phyloP scores from a whole-genome alignment of 2,329 filamentous ascomycete genomes.

The Calonectria fujianensis region DNA sequence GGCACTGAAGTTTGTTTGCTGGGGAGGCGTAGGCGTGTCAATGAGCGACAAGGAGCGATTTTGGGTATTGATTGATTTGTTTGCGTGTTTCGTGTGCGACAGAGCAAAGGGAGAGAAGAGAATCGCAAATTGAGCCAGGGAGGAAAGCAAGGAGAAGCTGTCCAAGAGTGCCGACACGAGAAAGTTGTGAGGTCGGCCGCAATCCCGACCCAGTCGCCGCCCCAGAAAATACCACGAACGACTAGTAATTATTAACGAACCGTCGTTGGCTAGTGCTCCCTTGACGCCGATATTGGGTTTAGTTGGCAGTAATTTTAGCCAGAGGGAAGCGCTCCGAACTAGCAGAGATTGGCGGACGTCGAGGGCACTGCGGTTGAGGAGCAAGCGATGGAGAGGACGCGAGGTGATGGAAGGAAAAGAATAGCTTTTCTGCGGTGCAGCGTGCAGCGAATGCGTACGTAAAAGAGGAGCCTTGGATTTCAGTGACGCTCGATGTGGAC shows the following conservation, averaged over 20 bases:
- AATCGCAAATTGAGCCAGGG: conserved; percentile 20
- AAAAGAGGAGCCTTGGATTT: conserved; percentile 34
- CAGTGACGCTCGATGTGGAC: conserved; percentile 31
- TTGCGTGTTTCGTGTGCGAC: conserved; percentile 19
- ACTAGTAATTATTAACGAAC: conserved; percentile 28
- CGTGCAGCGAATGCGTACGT: conserved; percentile 26
- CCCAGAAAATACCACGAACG: conserved; percentile 33
- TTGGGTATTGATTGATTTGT: conserved; percentile 13
- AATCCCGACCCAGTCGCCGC: conserved; percentile 26
- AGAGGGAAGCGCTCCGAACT: conserved; percentile 20
- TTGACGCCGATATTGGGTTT: conserved; percentile 39
- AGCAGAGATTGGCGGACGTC: conserved; percentile 24
- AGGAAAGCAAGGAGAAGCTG: conserved; percentile 19
- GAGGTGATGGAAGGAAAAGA: conserved; percentile 27
- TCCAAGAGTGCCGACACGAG: conserved; percentile 4
- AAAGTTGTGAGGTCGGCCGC: conserved; percentile 20
- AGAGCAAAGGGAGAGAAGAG: conserved; percentile 7
- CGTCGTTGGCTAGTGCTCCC: conserved; percentile 38
- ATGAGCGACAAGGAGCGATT: conserved; percentile 28
- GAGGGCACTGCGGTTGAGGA: conserved; percentile 8
- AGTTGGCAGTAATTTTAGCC: conserved; percentile 32
- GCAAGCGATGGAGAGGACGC: background rate
- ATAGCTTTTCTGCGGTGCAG: conserved; percentile 31
- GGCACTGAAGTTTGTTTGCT: conserved; percentile 25
- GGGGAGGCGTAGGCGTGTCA: conserved; percentile 21